Evolutionary conservation across 805 yeast genomes (phyloP).

Genomic region (Yueomyces sinensis): DNA sequence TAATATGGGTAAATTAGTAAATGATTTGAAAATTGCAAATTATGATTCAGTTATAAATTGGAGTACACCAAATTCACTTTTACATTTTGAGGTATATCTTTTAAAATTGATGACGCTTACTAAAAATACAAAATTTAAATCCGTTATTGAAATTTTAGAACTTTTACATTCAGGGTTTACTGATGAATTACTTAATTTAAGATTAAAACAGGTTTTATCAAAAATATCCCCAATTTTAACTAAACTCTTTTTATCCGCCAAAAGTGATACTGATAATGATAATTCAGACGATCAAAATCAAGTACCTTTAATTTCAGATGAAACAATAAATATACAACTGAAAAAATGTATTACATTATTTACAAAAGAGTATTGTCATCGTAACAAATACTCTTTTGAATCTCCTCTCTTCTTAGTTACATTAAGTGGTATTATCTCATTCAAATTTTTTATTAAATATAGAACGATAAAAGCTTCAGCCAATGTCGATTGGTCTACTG

Average conservation of each 20-base stretch:
- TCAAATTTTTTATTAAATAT: constrained; percentile 40
- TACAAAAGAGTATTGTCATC: constrained; percentile 36
- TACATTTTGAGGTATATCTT: constrained; percentile 16
- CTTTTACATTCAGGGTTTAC: background rate
- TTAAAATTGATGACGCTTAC: constrained; percentile 22
- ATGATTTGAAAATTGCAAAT: constrained; percentile 25
- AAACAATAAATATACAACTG: constrained; percentile 12
- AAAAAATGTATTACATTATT: constrained; percentile 23
- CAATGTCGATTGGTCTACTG: constrained; percentile 37
- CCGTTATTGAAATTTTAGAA: background rate
- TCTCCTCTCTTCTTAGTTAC: constrained; percentile 40
- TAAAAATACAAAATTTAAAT: constrained; percentile 2
- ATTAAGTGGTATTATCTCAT: constrained; percentile 38
- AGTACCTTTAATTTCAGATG: constrained; percentile 3
- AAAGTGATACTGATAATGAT: constrained; percentile 8
- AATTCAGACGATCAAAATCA: constrained; percentile 1
- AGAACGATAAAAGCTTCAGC: constrained; percentile 22
- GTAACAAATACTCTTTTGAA: constrained; percentile 35
- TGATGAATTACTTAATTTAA: background rate
- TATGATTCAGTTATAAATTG: constrained; percentile 37
- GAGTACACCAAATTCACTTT: constrained; percentile 24
- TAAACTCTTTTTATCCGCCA: constrained; percentile 14
- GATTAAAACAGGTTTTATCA: constrained; percentile 15
- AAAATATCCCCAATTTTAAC: constrained; percentile 29
- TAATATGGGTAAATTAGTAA: constrained; percentile 30